These are phyloP conservation scores for Ambrosiella beaveri DNA, from an alignment of 2,329 filamentous ascomycete genomes.

Conservation along the genomic window DNA sequence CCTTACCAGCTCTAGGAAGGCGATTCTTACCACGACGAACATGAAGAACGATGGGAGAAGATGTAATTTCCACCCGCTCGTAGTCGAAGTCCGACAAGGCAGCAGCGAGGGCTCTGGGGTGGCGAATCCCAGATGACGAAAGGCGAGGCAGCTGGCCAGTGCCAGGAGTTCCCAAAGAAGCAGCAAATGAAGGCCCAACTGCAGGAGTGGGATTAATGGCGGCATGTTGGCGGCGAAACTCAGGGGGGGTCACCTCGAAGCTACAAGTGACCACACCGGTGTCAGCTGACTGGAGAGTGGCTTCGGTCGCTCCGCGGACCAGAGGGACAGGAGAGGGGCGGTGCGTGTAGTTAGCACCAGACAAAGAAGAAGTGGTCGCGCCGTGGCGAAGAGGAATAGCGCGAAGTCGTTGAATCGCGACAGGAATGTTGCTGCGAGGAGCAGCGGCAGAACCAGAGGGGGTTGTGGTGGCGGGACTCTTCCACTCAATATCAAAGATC, in stretches of 20 bases:
- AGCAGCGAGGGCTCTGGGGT: not conserved
- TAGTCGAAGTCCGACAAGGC: not conserved
- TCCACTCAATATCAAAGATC: not conserved
- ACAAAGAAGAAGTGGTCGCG: not conserved
- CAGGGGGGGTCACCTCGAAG: not conserved
- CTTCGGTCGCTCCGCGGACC: not conserved
- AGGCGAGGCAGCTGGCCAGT: too few species aligned
- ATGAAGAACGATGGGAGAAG: constrained; percentile 1
- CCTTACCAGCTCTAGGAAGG: not conserved
- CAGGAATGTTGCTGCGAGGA: not conserved
- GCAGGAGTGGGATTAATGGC: not conserved
- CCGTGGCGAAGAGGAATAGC: not conserved
- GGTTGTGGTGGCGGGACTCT: not conserved
- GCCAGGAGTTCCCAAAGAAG: too few species aligned
- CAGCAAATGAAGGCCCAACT: not conserved
- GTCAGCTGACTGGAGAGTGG: not conserved
- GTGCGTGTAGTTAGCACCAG: not conserved
- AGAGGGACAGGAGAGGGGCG: not conserved
- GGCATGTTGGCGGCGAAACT: not conserved
- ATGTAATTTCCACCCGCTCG: not conserved
- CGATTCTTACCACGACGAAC: not conserved
- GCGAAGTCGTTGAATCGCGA: not conserved
- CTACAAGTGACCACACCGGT: not conserved
- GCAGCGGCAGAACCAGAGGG: not conserved
- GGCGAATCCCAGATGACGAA: not conserved